A percentile compares a stretch with the other conserved stretches of the same genome.
These are phyloP conservation scores for Heterobasidion irregulare DNA, from an alignment of 1,284 basidiomycete species.

Conservation along the genomic window DNA sequence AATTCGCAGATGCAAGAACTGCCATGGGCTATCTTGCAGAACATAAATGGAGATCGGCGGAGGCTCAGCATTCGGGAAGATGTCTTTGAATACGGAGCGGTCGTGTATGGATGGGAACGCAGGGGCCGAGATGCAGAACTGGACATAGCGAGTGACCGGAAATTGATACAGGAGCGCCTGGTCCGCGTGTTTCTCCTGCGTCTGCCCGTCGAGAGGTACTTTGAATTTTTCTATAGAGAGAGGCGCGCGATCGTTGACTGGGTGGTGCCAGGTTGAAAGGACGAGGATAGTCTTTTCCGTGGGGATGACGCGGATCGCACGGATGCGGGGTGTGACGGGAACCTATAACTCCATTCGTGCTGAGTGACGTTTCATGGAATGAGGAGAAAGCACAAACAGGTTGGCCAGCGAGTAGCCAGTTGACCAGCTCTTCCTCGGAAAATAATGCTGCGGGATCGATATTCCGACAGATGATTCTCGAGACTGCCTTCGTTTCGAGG, in stretches of 20 bases:
- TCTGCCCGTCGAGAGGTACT: background rate
- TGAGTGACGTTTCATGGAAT: background rate
- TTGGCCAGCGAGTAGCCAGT: no score
- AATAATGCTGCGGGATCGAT: background rate
- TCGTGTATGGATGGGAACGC: background rate
- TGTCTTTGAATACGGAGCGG: background rate
- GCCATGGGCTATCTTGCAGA: background rate
- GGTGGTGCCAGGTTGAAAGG: background rate
- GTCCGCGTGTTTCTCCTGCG: background rate
- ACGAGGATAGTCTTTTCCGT: background rate
- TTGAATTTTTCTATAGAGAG: background rate
- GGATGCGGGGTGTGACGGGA: background rate
- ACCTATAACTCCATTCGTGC: background rate
- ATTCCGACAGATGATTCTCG: background rate
- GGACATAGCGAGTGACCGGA: no score
- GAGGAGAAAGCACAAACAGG: background rate
- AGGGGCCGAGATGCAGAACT: background rate
- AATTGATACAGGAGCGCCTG: background rate
- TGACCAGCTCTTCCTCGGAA: background rate
- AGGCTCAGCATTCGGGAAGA: background rate
- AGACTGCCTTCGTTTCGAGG: conserved; percentile 14
- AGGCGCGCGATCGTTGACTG: background rate
- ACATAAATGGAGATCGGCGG: background rate
- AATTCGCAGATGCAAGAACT: background rate
- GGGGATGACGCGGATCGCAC: background rate